phyloP scores from a whole-genome alignment of 176 grass and related monocot genomes.

The Oryza meridionalis region DNA sequence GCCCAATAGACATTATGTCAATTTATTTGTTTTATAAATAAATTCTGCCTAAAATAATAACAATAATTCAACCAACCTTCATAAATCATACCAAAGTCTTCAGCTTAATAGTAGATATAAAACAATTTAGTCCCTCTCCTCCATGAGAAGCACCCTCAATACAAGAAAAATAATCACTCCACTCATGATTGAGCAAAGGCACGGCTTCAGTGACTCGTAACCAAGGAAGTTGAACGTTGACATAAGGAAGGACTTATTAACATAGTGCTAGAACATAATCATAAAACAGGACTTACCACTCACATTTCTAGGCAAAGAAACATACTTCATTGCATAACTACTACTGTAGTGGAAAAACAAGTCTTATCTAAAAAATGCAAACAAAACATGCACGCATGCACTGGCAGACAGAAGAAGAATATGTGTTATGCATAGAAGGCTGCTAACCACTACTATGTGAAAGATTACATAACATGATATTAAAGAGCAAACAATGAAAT shows the following conservation, averaged over 20 bases:
- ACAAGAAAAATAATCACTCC: too few relatives aligned
- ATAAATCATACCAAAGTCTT: too few relatives aligned
- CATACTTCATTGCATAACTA: slow-evolving; percentile 7
- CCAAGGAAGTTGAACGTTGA: neutral
- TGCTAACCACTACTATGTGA: neutral
- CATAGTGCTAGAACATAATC: neutral
- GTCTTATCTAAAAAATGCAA: slow-evolving; percentile 13
- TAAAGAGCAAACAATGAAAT: slow-evolving; percentile 24
- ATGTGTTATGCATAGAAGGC: slow-evolving; percentile 15
- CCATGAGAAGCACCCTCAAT: too few relatives aligned
- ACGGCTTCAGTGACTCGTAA: too few relatives aligned
- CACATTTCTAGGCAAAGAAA: neutral
- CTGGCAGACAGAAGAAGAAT: slow-evolving; percentile 23
- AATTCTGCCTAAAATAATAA: too few relatives aligned
- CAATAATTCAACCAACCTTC: too few relatives aligned
- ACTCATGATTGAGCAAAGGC: too few relatives aligned
- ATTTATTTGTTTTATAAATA: too few relatives aligned
- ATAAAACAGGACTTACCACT: neutral
- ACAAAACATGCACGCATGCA: slow-evolving; percentile 23
- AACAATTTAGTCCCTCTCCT: too few relatives aligned
- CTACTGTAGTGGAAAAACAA: slow-evolving; percentile 25
- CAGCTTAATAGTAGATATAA: too few relatives aligned
- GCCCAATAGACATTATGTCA: too few relatives aligned
- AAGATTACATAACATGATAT: slow-evolving; percentile 18
- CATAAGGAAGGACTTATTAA: neutral